Evolutionary conservation across 208 protist genomes (phyloP).

Genomic region (Naegleria lovaniensis): DNA sequence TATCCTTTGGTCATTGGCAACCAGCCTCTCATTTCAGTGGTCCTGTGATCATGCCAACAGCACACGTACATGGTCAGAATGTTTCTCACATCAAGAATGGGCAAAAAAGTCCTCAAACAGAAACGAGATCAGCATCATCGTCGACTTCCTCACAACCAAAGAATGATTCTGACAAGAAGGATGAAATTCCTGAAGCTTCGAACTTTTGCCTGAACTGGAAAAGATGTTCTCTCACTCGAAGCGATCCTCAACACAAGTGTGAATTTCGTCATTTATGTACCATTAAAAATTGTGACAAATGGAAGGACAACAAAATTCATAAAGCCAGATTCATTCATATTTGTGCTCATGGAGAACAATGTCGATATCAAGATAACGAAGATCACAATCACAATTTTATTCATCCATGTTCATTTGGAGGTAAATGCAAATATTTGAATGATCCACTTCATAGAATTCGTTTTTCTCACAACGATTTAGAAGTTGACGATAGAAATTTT

Average conservation of each 20-base stretch:
- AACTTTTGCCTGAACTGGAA: not conserved
- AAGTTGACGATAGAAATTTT: not conserved
- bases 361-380: not conserved
- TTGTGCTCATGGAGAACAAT: not conserved
- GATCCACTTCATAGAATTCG: not conserved
- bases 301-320: not conserved
- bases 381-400: not conserved
- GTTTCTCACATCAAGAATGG: too few species aligned
- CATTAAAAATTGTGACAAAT: not conserved
- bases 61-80: too few species aligned
- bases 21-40: too few species aligned
- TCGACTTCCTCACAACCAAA: too few species aligned
- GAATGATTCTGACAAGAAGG: too few species aligned
- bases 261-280: not conserved
- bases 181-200: not conserved
- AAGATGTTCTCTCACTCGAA: not conserved
- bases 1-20: too few species aligned
- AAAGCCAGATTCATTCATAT: not conserved
- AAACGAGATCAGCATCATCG: too few species aligned
- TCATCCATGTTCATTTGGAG: not conserved
- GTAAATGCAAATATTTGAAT: not conserved
- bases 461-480: not conserved
- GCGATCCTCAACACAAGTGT: not conserved
- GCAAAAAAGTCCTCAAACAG: too few species aligned
- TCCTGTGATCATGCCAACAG: too few species aligned